Evolutionary conservation across 805 yeast species (phyloP).

Genomic region (Saccharomycopsis fermentans): DNA sequence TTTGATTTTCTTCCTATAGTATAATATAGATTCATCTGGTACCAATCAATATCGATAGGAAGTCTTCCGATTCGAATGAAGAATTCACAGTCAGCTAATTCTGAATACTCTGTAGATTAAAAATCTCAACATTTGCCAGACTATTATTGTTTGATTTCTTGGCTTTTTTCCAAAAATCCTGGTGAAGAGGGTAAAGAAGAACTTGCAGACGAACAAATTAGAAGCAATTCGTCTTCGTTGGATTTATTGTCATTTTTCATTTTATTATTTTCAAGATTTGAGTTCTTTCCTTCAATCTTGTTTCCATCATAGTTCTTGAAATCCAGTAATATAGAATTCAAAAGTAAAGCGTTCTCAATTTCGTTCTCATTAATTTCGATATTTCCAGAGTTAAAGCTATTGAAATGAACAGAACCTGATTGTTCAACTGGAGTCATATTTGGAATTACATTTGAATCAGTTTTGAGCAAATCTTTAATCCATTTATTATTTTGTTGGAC

Average conservation of each 20-base stretch:
- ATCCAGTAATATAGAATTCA: background rate
- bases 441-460: background rate
- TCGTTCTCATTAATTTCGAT: background rate
- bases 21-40: too few relatives aligned
- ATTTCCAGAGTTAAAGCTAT: background rate
- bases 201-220: background rate
- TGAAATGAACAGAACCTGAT: background rate
- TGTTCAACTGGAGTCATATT: background rate
- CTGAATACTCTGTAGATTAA: background rate
- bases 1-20: too few relatives aligned
- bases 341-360: background rate
- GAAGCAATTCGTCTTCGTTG: background rate
- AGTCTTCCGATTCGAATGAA: too few relatives aligned
- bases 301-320: background rate
- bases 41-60: too few relatives aligned
- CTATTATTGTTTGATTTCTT: background rate
- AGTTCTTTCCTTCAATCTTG: background rate
- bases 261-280: background rate
- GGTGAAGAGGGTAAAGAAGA: conserved; percentile 6
- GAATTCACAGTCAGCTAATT: too few relatives aligned
- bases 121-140: too few relatives aligned
- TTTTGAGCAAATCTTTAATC: background rate
- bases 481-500: background rate
- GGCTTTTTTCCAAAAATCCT: background rate
- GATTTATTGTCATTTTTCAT: background rate